Base-by-base conservation (phyloP, 1,284 basidiomycete genomes). In the Rhodotorula sp. region DNA sequence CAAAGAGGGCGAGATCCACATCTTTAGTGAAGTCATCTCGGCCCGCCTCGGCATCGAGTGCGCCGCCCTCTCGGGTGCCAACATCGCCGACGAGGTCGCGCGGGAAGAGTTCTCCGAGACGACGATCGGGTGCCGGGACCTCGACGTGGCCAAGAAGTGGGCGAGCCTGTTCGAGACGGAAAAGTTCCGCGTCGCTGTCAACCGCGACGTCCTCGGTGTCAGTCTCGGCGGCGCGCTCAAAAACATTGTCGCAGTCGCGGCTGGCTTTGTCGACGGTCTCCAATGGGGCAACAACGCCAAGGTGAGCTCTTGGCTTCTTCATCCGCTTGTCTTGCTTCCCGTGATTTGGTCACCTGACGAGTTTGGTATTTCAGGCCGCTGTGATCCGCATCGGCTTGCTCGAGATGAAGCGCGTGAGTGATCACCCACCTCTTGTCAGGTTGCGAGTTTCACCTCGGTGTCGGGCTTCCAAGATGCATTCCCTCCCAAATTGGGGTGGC, bases 1-100 rank as follows among this genome's bases (percentile, higher is more conserved):
- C 53, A 79, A 83, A 64, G 82, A 82, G 29, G 81, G 81, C 67
- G 80, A 84, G 66, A 86, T 87, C 72, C 80, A 81, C 67, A 85
- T 86, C 66, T 86, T 86, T 77, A 83, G 85, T 22, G 82, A 84
- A 70, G 80, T 86, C 45, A 86, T 87, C 73, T 82, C 85, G 77
- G 79, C 81, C 46, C 81, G 83, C 71, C 80, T 86, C 49, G 81
- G 81, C 22, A 82, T 83, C 46, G 81, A 82, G 15, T 85, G 84
- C 73, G 83, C 83, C 1, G 85, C 85, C 4, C 77, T 86, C 6
- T 83, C 82, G 49, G 85, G 85, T 8, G 85, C 85, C 46, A 86
- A 86, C 79, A 86, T 86, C 64, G 85, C 85, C 48, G 82, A 85
- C 68, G 85, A 86, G 81, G 84, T 84, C 29, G 83, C 84, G 2